phyloP scores from a whole-genome alignment of 345 rosid species.

The Pelargonium nanum region DNA sequence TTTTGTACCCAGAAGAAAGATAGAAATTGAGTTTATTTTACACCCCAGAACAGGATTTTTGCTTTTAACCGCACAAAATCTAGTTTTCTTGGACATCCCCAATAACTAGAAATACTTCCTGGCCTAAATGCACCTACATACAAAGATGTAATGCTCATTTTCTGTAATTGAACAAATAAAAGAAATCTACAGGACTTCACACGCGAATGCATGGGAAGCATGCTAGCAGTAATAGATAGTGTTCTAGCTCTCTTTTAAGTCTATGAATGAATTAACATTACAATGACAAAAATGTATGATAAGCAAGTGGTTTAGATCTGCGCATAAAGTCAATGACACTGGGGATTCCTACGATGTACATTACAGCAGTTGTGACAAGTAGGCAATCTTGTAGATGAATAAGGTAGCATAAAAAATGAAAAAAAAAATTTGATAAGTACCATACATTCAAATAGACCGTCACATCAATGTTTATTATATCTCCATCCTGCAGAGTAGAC shows the following conservation, averaged over 20 bases:
- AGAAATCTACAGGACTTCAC: not conserved
- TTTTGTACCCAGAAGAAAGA: no score
- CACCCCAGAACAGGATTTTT: no score
- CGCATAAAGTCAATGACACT: not conserved
- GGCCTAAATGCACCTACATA: not conserved
- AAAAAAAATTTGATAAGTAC: not conserved
- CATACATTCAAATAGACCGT: slow-evolving; percentile 87
- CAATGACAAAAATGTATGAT: not conserved
- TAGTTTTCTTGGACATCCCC: no score
- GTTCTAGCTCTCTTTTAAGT: not conserved
- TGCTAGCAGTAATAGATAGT: not conserved
- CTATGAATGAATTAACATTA: no score
- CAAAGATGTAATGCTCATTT: not conserved
- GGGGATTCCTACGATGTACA: not conserved
- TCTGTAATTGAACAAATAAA: not conserved
- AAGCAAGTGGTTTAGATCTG: not conserved
- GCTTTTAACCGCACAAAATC: no score
- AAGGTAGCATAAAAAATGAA: not conserved
- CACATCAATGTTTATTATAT: slow-evolving; percentile 86
- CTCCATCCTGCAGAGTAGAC: slow-evolving; percentile 59
- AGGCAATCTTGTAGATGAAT: not conserved
- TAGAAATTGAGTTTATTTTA: no score
- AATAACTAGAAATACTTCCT: no score
- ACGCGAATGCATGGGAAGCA: not conserved
- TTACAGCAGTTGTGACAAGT: not conserved